phyloP scores from a whole-genome alignment of 2,329 filamentous ascomycete species.

The Apiospora kogelbergensis region DNA sequence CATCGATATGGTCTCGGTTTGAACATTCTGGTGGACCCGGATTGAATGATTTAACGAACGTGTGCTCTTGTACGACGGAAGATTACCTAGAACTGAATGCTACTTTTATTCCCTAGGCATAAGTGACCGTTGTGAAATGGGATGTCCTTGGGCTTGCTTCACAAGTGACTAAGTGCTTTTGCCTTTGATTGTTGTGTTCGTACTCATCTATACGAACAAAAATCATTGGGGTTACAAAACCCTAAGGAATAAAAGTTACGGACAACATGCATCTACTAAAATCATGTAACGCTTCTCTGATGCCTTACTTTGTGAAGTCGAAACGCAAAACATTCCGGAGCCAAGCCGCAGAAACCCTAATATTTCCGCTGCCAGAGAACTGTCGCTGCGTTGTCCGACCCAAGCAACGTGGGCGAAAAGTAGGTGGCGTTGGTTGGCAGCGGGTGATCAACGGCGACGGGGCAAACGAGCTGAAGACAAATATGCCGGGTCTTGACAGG shows the following conservation, averaged over 20 bases:
- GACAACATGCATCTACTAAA: not conserved
- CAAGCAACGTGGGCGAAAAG: not conserved
- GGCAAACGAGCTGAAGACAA: not conserved
- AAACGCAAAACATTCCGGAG: not conserved
- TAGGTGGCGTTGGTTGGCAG: too few relatives aligned
- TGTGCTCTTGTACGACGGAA: not conserved
- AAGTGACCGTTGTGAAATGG: not conserved
- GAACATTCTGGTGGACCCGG: not conserved
- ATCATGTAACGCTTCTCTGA: not conserved
- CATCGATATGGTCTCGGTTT: conserved; percentile 18
- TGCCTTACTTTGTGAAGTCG: not conserved
- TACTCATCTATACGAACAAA: too few relatives aligned
- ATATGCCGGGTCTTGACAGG: not conserved
- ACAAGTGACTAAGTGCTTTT: too few relatives aligned
- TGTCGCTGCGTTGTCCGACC: too few relatives aligned
- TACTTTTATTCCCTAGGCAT: not conserved
- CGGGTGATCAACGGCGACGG: not conserved
- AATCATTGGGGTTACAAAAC: too few relatives aligned
- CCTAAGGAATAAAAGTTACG: too few relatives aligned
- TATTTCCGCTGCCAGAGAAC: too few relatives aligned
- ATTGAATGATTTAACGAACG: not conserved
- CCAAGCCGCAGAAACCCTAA: not conserved
- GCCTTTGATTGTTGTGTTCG: too few relatives aligned
- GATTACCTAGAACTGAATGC: not conserved
- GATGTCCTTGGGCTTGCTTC: too few relatives aligned